Percentiles rank a stretch among this genome's conserved stretches.
Evolutionary conservation across 1,284 basidiomycete species (phyloP).

Genomic region (Tilletia indica): DNA sequence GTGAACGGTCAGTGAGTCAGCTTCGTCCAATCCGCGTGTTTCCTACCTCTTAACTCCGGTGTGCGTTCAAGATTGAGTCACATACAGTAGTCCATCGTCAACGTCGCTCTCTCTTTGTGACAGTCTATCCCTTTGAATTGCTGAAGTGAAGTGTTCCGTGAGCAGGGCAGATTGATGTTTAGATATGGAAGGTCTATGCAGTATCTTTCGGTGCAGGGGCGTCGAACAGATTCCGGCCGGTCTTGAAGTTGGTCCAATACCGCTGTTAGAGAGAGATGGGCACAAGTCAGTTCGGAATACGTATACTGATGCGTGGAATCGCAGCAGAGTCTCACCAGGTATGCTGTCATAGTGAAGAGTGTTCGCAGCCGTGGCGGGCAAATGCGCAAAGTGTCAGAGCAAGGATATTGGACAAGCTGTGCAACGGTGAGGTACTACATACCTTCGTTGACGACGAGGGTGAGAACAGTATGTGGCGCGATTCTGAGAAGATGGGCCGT

Average conservation of each 20-base stretch:
- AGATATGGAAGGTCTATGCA: no score
- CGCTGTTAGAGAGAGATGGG: conserved; percentile 19
- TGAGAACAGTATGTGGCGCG: conserved; percentile 52
- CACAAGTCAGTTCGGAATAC: neutral
- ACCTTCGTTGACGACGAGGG: conserved; percentile 44
- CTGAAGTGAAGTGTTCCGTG: no score
- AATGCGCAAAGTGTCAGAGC: neutral
- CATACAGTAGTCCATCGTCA: no score
- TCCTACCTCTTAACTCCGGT: no score
- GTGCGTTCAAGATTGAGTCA: no score
- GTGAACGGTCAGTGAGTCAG: no score
- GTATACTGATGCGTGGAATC: conserved; percentile 22
- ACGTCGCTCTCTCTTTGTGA: no score
- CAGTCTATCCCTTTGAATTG: no score
- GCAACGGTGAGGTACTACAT: neutral
- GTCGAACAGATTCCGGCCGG: conserved; percentile 32
- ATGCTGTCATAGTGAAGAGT: neutral
- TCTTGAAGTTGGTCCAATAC: conserved; percentile 42
- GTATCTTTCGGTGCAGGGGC: conserved; percentile 22
- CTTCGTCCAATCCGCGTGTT: no score
- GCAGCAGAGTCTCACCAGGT: conserved; percentile 19
- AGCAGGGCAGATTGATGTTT: no score
- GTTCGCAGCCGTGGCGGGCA: neutral
- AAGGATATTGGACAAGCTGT: neutral
- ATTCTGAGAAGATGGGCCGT: conserved; percentile 53